Base-by-base conservation (phyloP, 2,329 filamentous ascomycete genomes). In the Fusarium tricinctum region DNA sequence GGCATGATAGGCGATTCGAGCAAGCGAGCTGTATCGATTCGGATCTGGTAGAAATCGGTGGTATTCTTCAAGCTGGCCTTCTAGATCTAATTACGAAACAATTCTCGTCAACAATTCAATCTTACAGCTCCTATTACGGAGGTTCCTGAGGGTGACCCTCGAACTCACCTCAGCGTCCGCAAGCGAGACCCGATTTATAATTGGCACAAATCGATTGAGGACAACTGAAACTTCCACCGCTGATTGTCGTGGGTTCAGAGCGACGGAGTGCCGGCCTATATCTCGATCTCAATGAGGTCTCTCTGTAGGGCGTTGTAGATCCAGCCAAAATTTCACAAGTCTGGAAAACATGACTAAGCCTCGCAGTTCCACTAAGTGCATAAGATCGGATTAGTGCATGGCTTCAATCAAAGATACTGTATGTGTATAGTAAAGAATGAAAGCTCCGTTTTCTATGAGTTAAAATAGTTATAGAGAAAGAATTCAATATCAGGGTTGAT, bases 1-100 rank as follows among this genome's bases (percentile, higher is more conserved):
- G 79, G 78, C 79, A 81, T 81, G 68, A 46, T 73, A 71, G 59
- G 52, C 47, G 40, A 28, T 53, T 28, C 39, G 17, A 46, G 5
- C 33, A 22, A 13, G n/a, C 30, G 12, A 6, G 14, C 12, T 12
- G 23, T 46, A 17, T 28, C n/a, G 23, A 28, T 59, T 52, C 14
- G 30, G 38, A 20, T 13, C 8, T 26, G 19, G 6, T 14, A 44
- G 19, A n/a, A 1, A 42, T 58, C 44, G 22, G 42, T 43, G 6
- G 42, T 49, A n/a, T 15, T 17, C 14, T 43, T 39, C 23, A n/a
- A 38, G 33, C 32, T 51, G 42, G 54, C 40, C 46, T 23, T 40
- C 12, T 47, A 22, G 56, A 46, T 52, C 59, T 60, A 44, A 15
- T 28, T 17, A 23, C 58, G n/a, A 35, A 35, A 26, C 9, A 35